These are phyloP conservation scores for Claviceps humidiphila DNA, from an alignment of 2,329 filamentous ascomycete species.

Conservation along the genomic window DNA sequence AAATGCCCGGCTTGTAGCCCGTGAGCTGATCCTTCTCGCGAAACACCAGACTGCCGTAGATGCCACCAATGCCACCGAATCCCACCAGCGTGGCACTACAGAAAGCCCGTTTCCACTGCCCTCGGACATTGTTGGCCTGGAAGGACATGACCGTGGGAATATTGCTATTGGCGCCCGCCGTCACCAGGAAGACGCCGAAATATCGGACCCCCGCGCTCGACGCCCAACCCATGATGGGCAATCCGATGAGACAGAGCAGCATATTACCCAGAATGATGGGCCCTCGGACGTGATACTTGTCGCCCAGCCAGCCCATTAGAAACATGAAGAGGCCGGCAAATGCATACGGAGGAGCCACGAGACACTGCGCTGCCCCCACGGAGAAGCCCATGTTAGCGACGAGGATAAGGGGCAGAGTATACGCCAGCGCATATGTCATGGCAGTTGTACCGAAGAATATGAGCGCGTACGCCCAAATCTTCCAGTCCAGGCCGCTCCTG, in stretches of 20 bases:
- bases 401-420: constrained; percentile 69
- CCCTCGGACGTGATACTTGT: constrained; percentile 52
- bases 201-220: constrained; percentile 45
- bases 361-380: constrained; percentile 51
- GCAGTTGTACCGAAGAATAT: constrained; percentile 56
- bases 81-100: constrained; percentile 64
- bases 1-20: constrained; percentile 41
- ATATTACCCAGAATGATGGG: constrained; percentile 54
- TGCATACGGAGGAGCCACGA: constrained; percentile 56
- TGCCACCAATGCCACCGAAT: constrained; percentile 66
- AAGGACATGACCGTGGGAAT: constrained; percentile 63
- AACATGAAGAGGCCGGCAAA: constrained; percentile 53
- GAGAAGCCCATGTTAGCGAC: constrained; percentile 47
- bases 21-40: constrained; percentile 38
- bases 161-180: constrained; percentile 65
- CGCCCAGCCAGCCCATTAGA: constrained; percentile 46
- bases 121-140: constrained; percentile 78
- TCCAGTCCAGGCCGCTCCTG: constrained; percentile 34
- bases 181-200: constrained; percentile 63
- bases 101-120: constrained; percentile 79
- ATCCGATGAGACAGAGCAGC: constrained; percentile 51
- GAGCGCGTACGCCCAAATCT: constrained; percentile 49
- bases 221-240: constrained; percentile 61
- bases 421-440: constrained; percentile 62
- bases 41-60: constrained; percentile 63